A percentile compares a stretch with the other conserved stretches of the same genome.
These are phyloP conservation scores for Eutypella sp. DNA, from an alignment of 2,329 filamentous ascomycete species.

Conservation along the genomic window DNA sequence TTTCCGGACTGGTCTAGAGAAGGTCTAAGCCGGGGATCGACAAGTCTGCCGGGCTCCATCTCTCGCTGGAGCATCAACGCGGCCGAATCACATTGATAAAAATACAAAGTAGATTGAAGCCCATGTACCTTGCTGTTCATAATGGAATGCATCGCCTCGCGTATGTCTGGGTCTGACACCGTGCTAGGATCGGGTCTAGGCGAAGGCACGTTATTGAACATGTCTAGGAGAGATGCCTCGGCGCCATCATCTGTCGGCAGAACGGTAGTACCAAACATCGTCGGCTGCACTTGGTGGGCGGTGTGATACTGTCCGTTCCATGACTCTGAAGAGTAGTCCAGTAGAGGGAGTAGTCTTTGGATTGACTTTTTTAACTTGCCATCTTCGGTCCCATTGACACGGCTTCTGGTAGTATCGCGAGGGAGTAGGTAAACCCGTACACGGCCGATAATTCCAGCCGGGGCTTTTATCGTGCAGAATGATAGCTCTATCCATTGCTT, in stretches of 20 bases:
- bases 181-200: conserved; percentile 51
- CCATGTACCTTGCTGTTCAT: conserved; percentile 50
- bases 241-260: conserved; percentile 32
- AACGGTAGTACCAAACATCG: conserved; percentile 20
- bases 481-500: conserved; percentile 40
- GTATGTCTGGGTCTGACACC: conserved; percentile 46
- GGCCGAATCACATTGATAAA: conserved; percentile 75
- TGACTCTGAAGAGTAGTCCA: conserved; percentile 51
- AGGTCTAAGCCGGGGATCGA: conserved; percentile 69
- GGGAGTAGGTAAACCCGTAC: conserved; percentile 60
- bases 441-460: conserved; percentile 19
- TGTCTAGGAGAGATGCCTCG: conserved; percentile 54
- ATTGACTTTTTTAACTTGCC: conserved; percentile 40
- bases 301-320: conserved; percentile 47
- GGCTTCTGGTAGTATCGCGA: conserved; percentile 54
- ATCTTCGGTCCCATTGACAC: conserved; percentile 44
- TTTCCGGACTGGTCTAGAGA: conserved; percentile 56
- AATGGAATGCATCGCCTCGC: conserved; percentile 50
- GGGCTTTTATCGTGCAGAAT: conserved; percentile 24
- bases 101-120: conserved; percentile 62
- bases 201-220: conserved; percentile 71
- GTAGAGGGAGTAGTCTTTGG: conserved; percentile 39
- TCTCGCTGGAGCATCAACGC: conserved; percentile 84
- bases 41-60: conserved; percentile 52
- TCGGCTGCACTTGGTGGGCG: conserved; percentile 7